phyloP scores from a whole-genome alignment of 192 early-diverging fungal genomes.

The Lunasporangiospora selenospora region DNA sequence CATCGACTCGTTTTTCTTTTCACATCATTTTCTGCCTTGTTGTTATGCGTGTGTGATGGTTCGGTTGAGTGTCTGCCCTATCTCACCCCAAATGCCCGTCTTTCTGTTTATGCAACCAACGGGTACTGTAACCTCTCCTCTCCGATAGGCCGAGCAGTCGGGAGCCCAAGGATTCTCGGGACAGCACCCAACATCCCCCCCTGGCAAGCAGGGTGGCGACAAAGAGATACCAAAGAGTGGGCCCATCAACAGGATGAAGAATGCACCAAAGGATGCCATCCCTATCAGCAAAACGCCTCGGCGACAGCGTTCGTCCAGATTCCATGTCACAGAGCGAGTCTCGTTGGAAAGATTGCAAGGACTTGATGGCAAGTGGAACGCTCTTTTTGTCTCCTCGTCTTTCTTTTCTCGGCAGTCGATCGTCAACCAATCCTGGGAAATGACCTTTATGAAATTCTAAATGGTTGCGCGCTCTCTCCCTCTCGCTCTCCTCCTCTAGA shows the following conservation, averaged over 20 bases:
- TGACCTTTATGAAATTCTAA: no score
- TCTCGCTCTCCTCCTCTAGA: constrained; percentile 54
- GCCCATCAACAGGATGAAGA: constrained; percentile 57
- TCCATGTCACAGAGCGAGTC: constrained; percentile 81
- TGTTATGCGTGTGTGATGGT: no score
- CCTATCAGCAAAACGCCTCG: constrained; percentile 81
- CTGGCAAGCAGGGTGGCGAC: constrained; percentile 31
- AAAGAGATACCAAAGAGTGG: constrained; percentile 54
- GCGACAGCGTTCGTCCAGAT: constrained; percentile 86
- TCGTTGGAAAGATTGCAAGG: constrained; percentile 78
- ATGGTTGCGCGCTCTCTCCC: no score
- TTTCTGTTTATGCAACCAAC: no score
- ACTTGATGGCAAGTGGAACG: constrained; percentile 70
- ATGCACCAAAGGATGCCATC: constrained; percentile 70
- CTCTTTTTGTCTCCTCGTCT: background rate
- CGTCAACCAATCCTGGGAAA: no score
- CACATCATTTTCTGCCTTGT: no score
- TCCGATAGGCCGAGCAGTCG: no score
- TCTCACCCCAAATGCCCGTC: no score
- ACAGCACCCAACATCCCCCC: constrained; percentile 22
- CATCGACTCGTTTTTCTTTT: no score
- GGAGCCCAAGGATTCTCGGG: no score
- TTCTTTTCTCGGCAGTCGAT: background rate
- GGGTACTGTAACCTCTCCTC: no score
- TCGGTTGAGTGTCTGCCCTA: no score